Base-by-base conservation (phyloP, 176 grass and related monocot species). In the Hsuehochloa calcarea region DNA sequence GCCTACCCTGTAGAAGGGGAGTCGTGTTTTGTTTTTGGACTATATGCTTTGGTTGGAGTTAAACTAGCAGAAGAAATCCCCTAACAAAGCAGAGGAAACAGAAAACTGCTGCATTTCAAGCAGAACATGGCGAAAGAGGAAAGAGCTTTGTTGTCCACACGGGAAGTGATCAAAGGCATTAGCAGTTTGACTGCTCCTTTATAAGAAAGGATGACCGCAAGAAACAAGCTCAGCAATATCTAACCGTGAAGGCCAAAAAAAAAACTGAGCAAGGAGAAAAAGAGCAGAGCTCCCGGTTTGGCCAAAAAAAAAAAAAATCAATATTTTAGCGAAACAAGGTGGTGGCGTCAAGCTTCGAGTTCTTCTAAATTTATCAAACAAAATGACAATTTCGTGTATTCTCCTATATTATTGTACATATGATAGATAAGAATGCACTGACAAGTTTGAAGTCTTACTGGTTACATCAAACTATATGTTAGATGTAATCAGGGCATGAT, bases 191-290 rank as follows among this genome's bases (percentile, higher is more conserved):
- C 25, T 34, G 50, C 8, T 27, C 55, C 11, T 65, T 78, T 8
- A 59, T 19, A 79, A 74, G 37, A 67, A 82, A 82, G 15, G 43
- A 73, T 41, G 22, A 16, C 10, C 50, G 67, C 41, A 68, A 68
- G 61, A 45, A 86, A 35, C 43, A 66, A 64, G 84, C 26, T 69
- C 5, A 47, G 34, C 56, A 35, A 82, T 86, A 82, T 86, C 52
- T 22, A 39, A 47, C 22, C 45, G 4, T 15, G 69, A 5, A 35
- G 31, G 23, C n/a, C n/a, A n/a, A n/a, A n/a, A n/a, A n/a, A n/a
- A 50, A 49, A 55, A 31, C 46, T 0, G 16, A 80, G 50, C 29
- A 43, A 20, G 14, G 26, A 10, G 9, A 3, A 49, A 61, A 56
- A 19, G 6, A 22, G 38, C 23, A 39, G 39, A 68, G 74, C 60